A percentile compares a stretch with the other conserved stretches of the same genome.
phyloP scores from a whole-genome alignment of 1,284 basidiomycete genomes.

The Pseudozyma thailandica region DNA sequence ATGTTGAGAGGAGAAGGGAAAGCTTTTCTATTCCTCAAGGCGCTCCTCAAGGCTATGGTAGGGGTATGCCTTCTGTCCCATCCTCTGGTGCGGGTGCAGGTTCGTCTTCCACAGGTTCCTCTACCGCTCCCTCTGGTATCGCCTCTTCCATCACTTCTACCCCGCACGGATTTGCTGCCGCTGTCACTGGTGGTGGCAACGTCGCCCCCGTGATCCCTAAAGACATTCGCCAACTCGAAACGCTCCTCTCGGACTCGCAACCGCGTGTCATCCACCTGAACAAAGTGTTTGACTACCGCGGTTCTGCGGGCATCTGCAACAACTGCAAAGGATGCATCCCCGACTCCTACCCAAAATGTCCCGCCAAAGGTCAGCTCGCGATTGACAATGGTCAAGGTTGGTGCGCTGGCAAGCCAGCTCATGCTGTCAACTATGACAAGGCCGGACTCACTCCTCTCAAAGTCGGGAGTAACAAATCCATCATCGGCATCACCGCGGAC shows the following conservation, averaged over 20 bases:
- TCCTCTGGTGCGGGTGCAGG: too few relatives aligned
- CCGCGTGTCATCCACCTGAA: slow-evolving; percentile 68
- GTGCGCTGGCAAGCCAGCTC: slow-evolving; percentile 56
- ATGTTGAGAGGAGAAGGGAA: slow-evolving; percentile 1
- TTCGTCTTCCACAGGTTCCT: slow-evolving; percentile 1
- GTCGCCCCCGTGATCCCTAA: slow-evolving; percentile 65
- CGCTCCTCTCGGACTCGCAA: slow-evolving; percentile 65
- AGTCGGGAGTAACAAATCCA: slow-evolving; percentile 21
- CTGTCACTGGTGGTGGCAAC: slow-evolving; percentile 68
- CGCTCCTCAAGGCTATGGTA: slow-evolving; percentile 5
- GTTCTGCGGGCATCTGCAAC: slow-evolving; percentile 48
- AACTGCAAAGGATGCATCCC: slow-evolving; percentile 58
- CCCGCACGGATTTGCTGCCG: slow-evolving; percentile 60
- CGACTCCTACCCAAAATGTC: slow-evolving; percentile 58
- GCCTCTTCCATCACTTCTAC: slow-evolving; percentile 5
- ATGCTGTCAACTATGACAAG: slow-evolving; percentile 53
- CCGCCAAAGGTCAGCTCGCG: slow-evolving; percentile 66
- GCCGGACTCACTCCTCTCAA: slow-evolving; percentile 27
- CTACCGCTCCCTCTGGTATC: neutral
- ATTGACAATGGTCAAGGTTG: slow-evolving; percentile 64
- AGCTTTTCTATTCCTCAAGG: neutral
- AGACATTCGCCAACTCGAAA: slow-evolving; percentile 62
- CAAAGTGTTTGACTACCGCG: slow-evolving; percentile 67
- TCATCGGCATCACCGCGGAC: slow-evolving; percentile 50
- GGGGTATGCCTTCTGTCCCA: slow-evolving; percentile 14